Percentiles rank a stretch among this genome's conserved stretches.
Conservation (phyloP, 305 asterid species). For the Withania somnifera region DNA sequence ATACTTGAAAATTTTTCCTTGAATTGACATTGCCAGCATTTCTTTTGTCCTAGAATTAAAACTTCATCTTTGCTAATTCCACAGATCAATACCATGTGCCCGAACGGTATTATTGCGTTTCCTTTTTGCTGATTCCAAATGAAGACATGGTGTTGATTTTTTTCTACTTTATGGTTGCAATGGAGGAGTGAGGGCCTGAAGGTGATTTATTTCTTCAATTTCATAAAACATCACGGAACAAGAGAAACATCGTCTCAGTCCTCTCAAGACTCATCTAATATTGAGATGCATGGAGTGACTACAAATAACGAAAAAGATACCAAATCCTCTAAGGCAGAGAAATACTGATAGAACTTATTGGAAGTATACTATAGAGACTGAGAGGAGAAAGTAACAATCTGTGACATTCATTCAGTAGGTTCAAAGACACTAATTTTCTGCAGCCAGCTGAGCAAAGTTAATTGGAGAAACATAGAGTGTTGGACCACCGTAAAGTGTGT, state of each 20-base stretch:
- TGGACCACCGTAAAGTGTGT: slow-evolving; percentile 50
- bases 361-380: background rate
- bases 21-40: background rate
- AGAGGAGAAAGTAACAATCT: background rate
- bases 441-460: slow-evolving; percentile 52
- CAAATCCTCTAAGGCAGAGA: background rate
- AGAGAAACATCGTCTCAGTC: background rate
- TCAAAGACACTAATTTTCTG: slow-evolving; percentile 15
- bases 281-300: background rate
- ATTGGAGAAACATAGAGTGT: slow-evolving; percentile 45
- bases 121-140: background rate
- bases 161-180: background rate
- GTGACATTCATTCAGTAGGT: background rate
- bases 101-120: background rate
- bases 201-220: background rate
- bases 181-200: background rate
- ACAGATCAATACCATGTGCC: background rate
- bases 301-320: background rate
- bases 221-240: background rate
- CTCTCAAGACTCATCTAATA: background rate
- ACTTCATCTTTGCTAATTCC: background rate
- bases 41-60: background rate
- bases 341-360: background rate
- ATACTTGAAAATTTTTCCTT: background rate
- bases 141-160: background rate